phyloP scores from a whole-genome alignment of 495 filamentous ascomycete species.

The Lentithecium fluviatile region DNA sequence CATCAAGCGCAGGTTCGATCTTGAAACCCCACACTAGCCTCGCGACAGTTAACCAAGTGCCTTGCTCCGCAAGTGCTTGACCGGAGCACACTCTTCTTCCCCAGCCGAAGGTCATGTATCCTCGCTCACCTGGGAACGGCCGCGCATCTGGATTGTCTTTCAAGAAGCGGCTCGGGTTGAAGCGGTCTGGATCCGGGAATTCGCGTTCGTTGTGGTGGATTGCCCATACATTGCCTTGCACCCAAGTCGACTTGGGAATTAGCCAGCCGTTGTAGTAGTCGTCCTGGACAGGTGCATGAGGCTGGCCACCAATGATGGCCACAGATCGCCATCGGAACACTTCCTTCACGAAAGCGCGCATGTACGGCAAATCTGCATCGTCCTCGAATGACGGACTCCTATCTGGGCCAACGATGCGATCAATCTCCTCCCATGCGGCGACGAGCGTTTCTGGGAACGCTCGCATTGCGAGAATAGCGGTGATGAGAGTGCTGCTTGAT shows the following conservation, averaged over 20 bases:
- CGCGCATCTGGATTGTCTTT: conserved; percentile 43
- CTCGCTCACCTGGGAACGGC: conserved; percentile 58
- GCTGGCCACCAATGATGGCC: conserved; percentile 43
- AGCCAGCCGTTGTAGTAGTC: conserved; percentile 42
- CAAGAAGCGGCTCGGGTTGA: conserved; percentile 41
- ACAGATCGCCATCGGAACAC: conserved; percentile 43
- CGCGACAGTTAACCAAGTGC: conserved; percentile 43
- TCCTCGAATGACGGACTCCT: conserved; percentile 41
- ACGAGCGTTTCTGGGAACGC: conserved; percentile 40
- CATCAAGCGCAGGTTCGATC: conserved; percentile 49
- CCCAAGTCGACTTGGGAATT: conserved; percentile 42
- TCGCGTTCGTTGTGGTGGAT: conserved; percentile 49
- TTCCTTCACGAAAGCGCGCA: conserved; percentile 42
- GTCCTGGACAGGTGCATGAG: conserved; percentile 41
- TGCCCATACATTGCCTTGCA: conserved; percentile 45
- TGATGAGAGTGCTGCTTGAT: conserved; percentile 40
- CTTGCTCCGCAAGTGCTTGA: conserved; percentile 48
- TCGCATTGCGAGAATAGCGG: conserved; percentile 41
- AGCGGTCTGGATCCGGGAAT: conserved; percentile 48
- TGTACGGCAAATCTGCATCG: conserved; percentile 37
- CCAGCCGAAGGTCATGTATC: conserved; percentile 66
- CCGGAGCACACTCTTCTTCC: conserved; percentile 43
- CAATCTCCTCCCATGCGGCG: conserved; percentile 42
- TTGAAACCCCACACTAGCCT: conserved; percentile 43
- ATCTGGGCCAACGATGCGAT: conserved; percentile 38